Evolutionary conservation across 2,329 filamentous ascomycete genomes (phyloP).

Genomic region (Microascus cirrosus): DNA sequence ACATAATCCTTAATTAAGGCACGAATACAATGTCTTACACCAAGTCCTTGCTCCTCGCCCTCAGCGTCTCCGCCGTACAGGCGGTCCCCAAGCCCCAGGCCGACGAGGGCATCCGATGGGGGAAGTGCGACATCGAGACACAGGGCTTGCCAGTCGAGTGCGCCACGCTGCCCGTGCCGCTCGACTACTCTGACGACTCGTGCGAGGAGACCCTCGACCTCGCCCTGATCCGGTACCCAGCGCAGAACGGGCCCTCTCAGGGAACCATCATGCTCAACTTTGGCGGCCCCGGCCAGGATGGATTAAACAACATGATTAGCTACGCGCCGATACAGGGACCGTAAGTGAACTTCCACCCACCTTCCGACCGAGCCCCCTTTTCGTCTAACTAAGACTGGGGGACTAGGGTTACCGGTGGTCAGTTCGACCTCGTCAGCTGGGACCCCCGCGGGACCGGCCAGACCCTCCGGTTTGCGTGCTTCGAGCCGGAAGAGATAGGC

Average conservation of each 20-base stretch:
- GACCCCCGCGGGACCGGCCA: slow-evolving; percentile 12
- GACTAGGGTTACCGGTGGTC: slow-evolving; percentile 10
- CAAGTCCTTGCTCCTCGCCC: too few relatives aligned
- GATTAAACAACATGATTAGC: not conserved
- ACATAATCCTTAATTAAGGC: too few relatives aligned
- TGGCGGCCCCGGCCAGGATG: slow-evolving; percentile 19
- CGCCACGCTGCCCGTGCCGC: slow-evolving; percentile 22
- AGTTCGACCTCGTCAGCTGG: slow-evolving; percentile 11
- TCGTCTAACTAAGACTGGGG: not conserved
- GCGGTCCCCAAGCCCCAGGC: too few relatives aligned
- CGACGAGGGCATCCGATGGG: too few relatives aligned
- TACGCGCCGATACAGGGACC: not conserved
- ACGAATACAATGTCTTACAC: too few relatives aligned
- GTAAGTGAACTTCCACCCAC: not conserved
- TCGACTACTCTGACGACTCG: slow-evolving; percentile 23
- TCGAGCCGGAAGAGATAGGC: slow-evolving; percentile 1
- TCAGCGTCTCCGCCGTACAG: too few relatives aligned
- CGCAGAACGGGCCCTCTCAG: slow-evolving; percentile 15
- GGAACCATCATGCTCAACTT: slow-evolving; percentile 28
- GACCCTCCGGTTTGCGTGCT: slow-evolving; percentile 12
- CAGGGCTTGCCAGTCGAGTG: slow-evolving; percentile 14
- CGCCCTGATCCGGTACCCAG: slow-evolving; percentile 18
- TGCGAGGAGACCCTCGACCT: slow-evolving; percentile 16
- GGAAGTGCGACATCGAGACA: too few relatives aligned
- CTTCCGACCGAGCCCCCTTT: not conserved